These are phyloP conservation scores for Cladophialophora exuberans DNA, from an alignment of 2,329 filamentous ascomycete species.

Conservation along the genomic window DNA sequence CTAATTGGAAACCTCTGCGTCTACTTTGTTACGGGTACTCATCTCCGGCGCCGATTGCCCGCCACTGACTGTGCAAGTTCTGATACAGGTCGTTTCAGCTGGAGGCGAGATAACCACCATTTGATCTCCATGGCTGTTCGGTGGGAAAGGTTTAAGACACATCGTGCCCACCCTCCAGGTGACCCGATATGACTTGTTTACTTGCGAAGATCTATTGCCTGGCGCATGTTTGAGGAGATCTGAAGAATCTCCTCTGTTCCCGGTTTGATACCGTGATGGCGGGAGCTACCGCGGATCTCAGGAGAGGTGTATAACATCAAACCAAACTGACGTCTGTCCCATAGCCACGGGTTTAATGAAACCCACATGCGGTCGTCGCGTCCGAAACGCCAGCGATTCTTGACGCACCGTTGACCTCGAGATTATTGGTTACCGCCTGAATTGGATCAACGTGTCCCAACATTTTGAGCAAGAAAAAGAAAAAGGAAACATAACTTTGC, in stretches of 20 bases:
- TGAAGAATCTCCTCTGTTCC: neutral
- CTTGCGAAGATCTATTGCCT: neutral
- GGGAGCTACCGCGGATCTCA: neutral
- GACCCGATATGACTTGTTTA: conserved; percentile 9
- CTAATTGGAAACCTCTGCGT: conserved; percentile 6
- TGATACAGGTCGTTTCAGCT: neutral
- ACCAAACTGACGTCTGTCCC: conserved; percentile 8
- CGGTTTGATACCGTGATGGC: neutral
- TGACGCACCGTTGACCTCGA: too few species aligned
- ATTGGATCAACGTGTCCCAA: too few species aligned
- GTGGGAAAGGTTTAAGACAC: neutral
- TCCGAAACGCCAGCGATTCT: too few species aligned
- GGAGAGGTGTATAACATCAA: conserved; percentile 1
- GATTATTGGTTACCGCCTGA: too few species aligned
- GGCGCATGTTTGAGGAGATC: neutral
- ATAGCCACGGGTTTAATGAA: neutral
- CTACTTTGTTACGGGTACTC: conserved; percentile 14
- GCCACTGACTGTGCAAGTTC: conserved; percentile 6
- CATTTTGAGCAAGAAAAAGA: too few species aligned
- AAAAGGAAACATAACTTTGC: too few species aligned
- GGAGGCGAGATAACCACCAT: neutral
- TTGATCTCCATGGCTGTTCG: neutral
- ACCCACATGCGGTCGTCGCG: neutral
- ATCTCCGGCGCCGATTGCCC: conserved; percentile 13
- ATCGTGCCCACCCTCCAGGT: conserved; percentile 1